Conservation (phyloP, 2,329 filamentous ascomycete species). For the Cryphonectria japonica region DNA sequence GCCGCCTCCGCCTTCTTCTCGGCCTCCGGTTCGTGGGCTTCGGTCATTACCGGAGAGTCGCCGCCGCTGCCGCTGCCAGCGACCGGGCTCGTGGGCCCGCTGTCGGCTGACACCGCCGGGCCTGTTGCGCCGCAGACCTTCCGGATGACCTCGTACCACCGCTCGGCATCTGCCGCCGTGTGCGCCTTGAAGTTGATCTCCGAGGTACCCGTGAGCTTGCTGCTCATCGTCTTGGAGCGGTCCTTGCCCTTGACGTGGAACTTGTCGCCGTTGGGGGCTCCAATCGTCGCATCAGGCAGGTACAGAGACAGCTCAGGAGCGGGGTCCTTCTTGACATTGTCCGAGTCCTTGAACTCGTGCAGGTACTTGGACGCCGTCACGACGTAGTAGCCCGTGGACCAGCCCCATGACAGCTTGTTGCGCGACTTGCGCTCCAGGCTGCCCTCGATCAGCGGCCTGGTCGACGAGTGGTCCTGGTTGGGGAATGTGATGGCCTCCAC, state of each 20-base stretch:
- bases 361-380: constrained; percentile 86
- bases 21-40: constrained; percentile 37
- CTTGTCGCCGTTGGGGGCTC: constrained; percentile 73
- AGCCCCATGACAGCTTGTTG: constrained; percentile 78
- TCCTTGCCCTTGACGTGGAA: constrained; percentile 98
- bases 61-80: constrained; percentile 32
- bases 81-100: constrained; percentile 40
- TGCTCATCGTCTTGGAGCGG: constrained; percentile 75
- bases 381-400: constrained; percentile 84
- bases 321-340: constrained; percentile 69
- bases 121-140: constrained; percentile 57
- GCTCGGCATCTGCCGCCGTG: constrained; percentile 75
- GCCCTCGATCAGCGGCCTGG: constrained; percentile 83
- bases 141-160: constrained; percentile 80
- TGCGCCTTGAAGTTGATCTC: constrained; percentile 90
- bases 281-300: constrained; percentile 85
- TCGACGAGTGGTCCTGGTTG: constrained; percentile 82
- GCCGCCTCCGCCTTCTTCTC: constrained; percentile 23
- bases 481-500: constrained; percentile 79
- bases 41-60: constrained; percentile 38
- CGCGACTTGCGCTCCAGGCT: constrained; percentile 88
- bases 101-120: constrained; percentile 9
- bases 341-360: constrained; percentile 95
- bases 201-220: constrained; percentile 77
- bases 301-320: constrained; percentile 87